phyloP scores from a whole-genome alignment of 2,329 filamentous ascomycete genomes.

The Fusarium liriodendri region DNA sequence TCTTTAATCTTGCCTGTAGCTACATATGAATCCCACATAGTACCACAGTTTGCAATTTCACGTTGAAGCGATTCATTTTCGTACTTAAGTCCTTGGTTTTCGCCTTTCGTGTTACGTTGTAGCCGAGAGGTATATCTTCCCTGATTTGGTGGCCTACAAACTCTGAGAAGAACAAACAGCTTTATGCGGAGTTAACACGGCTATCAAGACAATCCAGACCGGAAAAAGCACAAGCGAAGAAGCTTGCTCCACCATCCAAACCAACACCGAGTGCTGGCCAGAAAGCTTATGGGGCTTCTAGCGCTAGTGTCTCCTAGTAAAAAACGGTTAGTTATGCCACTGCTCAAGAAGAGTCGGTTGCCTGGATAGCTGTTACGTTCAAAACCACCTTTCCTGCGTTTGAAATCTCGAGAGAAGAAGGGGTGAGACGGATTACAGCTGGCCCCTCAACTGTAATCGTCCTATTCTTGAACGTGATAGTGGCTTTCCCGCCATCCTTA shows the following conservation, averaged over 20 bases:
- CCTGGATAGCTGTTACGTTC: too few relatives aligned
- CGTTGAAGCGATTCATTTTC: not conserved
- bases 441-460: too few relatives aligned
- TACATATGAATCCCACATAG: not conserved
- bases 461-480: too few relatives aligned
- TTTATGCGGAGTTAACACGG: too few relatives aligned
- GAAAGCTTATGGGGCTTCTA: not conserved
- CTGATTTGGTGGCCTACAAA: too few relatives aligned
- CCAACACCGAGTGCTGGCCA: not conserved
- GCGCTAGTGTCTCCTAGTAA: not conserved
- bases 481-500: too few relatives aligned
- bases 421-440: too few relatives aligned
- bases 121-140: too few relatives aligned
- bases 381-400: too few relatives aligned
- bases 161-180: too few relatives aligned
- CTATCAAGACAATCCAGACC: too few relatives aligned
- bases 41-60: not conserved
- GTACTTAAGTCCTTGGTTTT: not conserved
- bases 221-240: not conserved
- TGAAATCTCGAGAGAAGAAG: too few relatives aligned
- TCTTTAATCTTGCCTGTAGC: conserved; percentile 21
- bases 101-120: not conserved
- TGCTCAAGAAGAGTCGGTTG: not conserved
- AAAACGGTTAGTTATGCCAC: not conserved
- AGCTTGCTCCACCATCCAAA: not conserved